Base-by-base conservation (phyloP, 768 basidiomycete species). In the Rhodotorula graminis region DNA sequence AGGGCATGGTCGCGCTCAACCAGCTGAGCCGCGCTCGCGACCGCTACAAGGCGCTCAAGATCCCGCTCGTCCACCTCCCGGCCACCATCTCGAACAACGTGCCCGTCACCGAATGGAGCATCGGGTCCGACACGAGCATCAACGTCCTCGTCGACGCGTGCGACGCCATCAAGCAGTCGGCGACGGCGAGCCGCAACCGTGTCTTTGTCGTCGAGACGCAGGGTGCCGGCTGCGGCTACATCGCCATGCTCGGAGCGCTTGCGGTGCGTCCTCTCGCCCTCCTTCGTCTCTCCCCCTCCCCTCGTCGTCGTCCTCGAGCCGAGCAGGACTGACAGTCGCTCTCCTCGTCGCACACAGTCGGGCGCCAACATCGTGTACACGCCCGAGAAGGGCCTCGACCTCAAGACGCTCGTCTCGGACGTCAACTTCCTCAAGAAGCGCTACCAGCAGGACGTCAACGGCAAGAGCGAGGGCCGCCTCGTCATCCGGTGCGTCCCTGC, bases 141-240 rank as follows among this genome's bases (percentile, higher is more conserved):
- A 99, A 98, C 81, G 93, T 94, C 6, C 84, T 99, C 44, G 93
- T 98, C 65, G 92, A 94, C 72, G 96, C 96, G 12, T 98, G 95
- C 80, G 96, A 99, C 82, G 89, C 94, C 55, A 97, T 99, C 83
- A 96, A 94, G 83, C 96, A 99, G 84, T 94, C 92, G 79, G 96
- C 96, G 18, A 91, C 91, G 67, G 95, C 96, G 10, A 96, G 93
- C 79, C 82, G 96, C 73, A 93, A 98, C 81, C 84, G 96, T 56
- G 96, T 97, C 70, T 99, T 99, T 80, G 90, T 98, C 2, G 92
- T 99, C 27, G 95, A 99, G 82, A 97, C 94, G 0, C 96, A 98
- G 81, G 96, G 96, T 61, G 96, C 95, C 16, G 89, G 90, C 80
- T 96, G 92, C 80, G 96, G 96, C 16, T 99, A 94, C 80, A 87